These are phyloP conservation scores for Populus hybrid DNA, from an alignment of 441 rosid genomes.

Conservation along the genomic window DNA sequence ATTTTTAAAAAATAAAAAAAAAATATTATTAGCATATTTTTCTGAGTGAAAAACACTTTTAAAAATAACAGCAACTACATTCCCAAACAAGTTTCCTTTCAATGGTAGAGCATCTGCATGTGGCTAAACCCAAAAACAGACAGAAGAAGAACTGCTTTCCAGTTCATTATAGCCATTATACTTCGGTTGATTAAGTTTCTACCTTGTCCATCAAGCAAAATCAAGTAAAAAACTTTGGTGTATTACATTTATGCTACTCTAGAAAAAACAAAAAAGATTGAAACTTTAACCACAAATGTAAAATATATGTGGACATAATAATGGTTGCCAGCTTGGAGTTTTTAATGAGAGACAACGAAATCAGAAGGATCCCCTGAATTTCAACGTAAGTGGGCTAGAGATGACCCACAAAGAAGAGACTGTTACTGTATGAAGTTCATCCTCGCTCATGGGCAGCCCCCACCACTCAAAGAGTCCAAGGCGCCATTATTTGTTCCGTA, in stretches of 20 bases:
- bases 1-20: too few relatives aligned
- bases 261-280: background rate
- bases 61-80: too few relatives aligned
- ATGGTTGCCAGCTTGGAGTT: conserved; percentile 45
- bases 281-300: background rate
- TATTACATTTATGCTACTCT: background rate
- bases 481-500: conserved; percentile 29
- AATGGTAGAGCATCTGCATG: background rate
- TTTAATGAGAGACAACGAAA: conserved; percentile 18
- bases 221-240: background rate
- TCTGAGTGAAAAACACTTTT: too few relatives aligned
- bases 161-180: background rate
- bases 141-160: background rate
- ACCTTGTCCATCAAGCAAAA: background rate
- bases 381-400: conserved; percentile 9
- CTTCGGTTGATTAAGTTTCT: background rate
- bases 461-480: conserved; percentile 15
- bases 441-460: conserved; percentile 20
- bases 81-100: too few relatives aligned
- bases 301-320: background rate
- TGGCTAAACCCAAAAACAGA: background rate
- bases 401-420: conserved; percentile 26
- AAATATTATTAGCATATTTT: too few relatives aligned
- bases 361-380: conserved; percentile 14
- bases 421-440: background rate